Conservation (phyloP, 805 yeast genomes). For the Myxozyma udenii region DNA sequence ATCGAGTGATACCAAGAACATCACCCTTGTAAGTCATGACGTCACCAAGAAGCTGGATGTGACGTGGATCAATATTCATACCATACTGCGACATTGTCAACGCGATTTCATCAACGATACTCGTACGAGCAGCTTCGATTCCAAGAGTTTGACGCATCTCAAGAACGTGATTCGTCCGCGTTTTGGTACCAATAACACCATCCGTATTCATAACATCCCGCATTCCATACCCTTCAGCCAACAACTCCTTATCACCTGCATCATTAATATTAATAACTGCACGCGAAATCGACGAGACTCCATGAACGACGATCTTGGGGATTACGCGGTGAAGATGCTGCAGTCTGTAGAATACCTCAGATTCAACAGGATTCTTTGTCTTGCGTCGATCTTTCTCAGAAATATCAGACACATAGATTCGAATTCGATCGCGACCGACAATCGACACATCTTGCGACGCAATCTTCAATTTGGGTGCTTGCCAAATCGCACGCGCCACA, state of each 20-base stretch:
- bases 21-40: conserved; percentile 99
- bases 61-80: conserved; percentile 99
- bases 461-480: conserved; percentile 88
- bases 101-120: conserved; percentile 90
- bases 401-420: conserved; percentile 28
- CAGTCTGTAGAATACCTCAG: conserved; percentile 76
- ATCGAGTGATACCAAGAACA: conserved; percentile 94
- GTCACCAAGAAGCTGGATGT: conserved; percentile 93
- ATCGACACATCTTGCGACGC: conserved; percentile 66
- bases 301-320: conserved; percentile 88
- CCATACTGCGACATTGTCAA: conserved; percentile 99
- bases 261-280: conserved; percentile 94
- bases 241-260: conserved; percentile 73
- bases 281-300: conserved; percentile 84
- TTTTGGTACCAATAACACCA: conserved; percentile 86
- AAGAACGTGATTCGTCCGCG: conserved; percentile 85
- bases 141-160: conserved; percentile 89
- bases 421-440: conserved; percentile 58
- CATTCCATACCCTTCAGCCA: conserved; percentile 97
- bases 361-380: conserved; percentile 29
- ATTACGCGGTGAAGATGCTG: conserved; percentile 82
- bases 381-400: conserved; percentile 33
- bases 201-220: conserved; percentile 96
- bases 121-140: conserved; percentile 94
- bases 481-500: conserved; percentile 74